A percentile compares a stretch with the other conserved stretches of the same genome.
Conservation (phyloP, 2,329 filamentous ascomycete genomes). For the Oidium heveae region DNA sequence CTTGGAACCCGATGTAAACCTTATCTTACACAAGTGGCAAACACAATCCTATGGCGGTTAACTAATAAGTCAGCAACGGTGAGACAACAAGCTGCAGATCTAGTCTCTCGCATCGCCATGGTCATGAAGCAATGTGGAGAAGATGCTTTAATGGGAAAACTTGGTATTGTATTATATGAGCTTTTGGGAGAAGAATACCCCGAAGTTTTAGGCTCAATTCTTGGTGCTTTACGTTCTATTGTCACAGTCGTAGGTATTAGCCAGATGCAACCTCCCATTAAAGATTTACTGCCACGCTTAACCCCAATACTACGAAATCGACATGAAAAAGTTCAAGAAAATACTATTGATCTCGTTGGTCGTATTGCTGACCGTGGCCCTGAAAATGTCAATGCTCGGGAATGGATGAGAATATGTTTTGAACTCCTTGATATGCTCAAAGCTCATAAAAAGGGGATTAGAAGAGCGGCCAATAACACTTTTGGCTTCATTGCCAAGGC, state of each 20-base stretch:
- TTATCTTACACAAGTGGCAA: slow-evolving; percentile 90
- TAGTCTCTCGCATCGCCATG: slow-evolving; percentile 91
- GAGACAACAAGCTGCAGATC: slow-evolving; percentile 83
- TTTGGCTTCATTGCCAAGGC: slow-evolving; percentile 99
- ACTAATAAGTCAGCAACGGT: slow-evolving; percentile 98
- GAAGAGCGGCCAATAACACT: slow-evolving; percentile 94
- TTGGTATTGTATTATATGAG: slow-evolving; percentile 86
- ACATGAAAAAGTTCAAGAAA: slow-evolving; percentile 97
- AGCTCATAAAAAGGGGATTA: slow-evolving; percentile 97
- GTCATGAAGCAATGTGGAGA: slow-evolving; percentile 98
- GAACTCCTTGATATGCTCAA: slow-evolving; percentile 98
- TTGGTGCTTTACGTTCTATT: slow-evolving; percentile 83
- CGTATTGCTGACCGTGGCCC: slow-evolving; percentile 94
- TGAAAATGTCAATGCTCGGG: slow-evolving; percentile 84
- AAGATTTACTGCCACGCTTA: slow-evolving; percentile 76
- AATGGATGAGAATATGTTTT: slow-evolving; percentile 99
- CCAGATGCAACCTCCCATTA: slow-evolving; percentile 95
- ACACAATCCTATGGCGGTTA: slow-evolving; percentile 81
- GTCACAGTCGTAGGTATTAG: slow-evolving; percentile 95
- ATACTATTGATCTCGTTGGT: slow-evolving; percentile 92
- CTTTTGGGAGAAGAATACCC: slow-evolving; percentile 97
- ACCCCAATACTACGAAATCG: slow-evolving; percentile 97
- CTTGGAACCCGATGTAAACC: slow-evolving; percentile 84
- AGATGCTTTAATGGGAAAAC: slow-evolving; percentile 83
- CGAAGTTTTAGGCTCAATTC: slow-evolving; percentile 86